Evolutionary conservation across 192 early-diverging fungal genomes (phyloP).

Genomic region (Entophlyctis helioformis): DNA sequence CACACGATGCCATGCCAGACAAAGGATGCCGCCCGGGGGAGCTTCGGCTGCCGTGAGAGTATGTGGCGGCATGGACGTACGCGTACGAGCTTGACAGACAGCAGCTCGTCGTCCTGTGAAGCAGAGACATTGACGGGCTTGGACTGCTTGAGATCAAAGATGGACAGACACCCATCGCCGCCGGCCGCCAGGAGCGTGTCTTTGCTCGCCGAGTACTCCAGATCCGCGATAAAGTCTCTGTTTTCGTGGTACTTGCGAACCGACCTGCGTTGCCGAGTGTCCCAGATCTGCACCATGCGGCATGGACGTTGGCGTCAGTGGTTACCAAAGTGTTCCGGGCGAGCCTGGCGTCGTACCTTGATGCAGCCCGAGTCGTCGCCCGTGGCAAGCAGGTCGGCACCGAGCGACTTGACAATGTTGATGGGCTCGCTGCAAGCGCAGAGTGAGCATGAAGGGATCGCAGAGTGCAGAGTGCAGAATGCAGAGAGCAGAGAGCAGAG

Average conservation of each 20-base stretch:
- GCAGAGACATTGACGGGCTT: slow-evolving; percentile 78
- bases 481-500: slow-evolving; percentile 3
- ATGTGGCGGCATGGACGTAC: slow-evolving; percentile 15
- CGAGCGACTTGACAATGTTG: slow-evolving; percentile 60
- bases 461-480: background rate
- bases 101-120: slow-evolving; percentile 89
- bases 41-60: background rate
- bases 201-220: slow-evolving; percentile 55
- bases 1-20: background rate
- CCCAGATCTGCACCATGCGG: slow-evolving; percentile 80
- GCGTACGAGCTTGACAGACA: slow-evolving; percentile 66
- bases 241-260: slow-evolving; percentile 74
- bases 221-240: slow-evolving; percentile 85
- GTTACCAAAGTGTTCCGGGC: too few relatives aligned
- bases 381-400: slow-evolving; percentile 70
- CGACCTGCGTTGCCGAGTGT: slow-evolving; percentile 62
- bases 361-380: slow-evolving; percentile 88
- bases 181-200: slow-evolving; percentile 72
- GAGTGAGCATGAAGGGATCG: background rate
- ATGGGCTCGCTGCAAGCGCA: slow-evolving; percentile 49
- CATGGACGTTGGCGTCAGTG: too few relatives aligned
- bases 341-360: slow-evolving; percentile 58
- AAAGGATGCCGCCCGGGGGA: background rate
- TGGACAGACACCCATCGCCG: slow-evolving; percentile 83
- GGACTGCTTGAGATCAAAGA: slow-evolving; percentile 82